Base-by-base conservation (phyloP, 306 rosid species). In the Pterocarpus macrocarpus region DNA sequence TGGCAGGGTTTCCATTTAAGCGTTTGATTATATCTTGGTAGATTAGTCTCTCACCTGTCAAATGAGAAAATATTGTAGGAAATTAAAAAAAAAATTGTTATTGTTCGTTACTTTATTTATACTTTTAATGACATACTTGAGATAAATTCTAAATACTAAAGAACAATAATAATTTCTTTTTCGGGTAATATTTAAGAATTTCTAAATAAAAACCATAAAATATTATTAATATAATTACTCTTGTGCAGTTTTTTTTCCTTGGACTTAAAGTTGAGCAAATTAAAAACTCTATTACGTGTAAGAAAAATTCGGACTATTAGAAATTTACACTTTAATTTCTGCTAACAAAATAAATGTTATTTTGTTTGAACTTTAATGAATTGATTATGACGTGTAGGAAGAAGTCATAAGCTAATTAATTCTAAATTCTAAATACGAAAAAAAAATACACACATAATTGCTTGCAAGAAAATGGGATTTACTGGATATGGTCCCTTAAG, bases 401-500 rank as follows among this genome's bases (percentile, higher is more conserved):
- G 32, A 43, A 32, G 33, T 44, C 12, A 33, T 76, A 45, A 22
- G 33, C 16, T 22, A 22, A 22, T 38, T 15, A 61, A 75, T 44
- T 63, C 49, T 14, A 0, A 0, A 13, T 22, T 50, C 11, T 2
- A 2, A 32, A 10, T 5, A 56, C 4, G 62, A 22, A 56, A 44
- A 8, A 50, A 10, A 1, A 36, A 16, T 39, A 62, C 13, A 1
- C 0, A 52, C 44, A 10, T 1, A 63, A 45, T 15, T 28, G 41
- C 11, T 41, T 2, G 41, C 5, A 1, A 30, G 39, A 39, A 39
- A 22, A 14, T 38, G 78, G 32, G 17, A 57, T 43, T 59, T 74
- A 75, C 10, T 3, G 14, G 13, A 63, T 15, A 55, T 49, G 80
- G 65, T 55, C 82, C 73, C 57, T 55, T 4, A 28, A 8, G 56